Evolutionary conservation across 2,329 filamentous ascomycete genomes (phyloP).

Genomic region (Epichloe coenophiala): DNA sequence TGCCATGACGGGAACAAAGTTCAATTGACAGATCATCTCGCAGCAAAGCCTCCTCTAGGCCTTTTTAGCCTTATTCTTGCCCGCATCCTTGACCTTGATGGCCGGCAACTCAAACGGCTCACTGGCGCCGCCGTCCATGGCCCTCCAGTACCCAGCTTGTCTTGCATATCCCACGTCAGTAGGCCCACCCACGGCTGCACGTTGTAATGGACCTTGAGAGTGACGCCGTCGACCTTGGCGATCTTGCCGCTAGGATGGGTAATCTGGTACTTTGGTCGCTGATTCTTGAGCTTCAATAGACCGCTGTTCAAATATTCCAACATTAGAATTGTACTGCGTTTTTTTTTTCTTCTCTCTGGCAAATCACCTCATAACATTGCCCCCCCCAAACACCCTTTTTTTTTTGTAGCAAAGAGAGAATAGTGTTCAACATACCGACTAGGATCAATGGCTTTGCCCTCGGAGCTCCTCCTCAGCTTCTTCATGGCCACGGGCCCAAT

Average conservation of each 20-base stretch:
- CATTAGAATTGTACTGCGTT: too few species aligned
- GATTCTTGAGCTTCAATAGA: constrained; percentile 63
- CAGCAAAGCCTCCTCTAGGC: neutral
- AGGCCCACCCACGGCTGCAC: constrained; percentile 93
- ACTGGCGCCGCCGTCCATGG: constrained; percentile 50
- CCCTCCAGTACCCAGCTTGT: constrained; percentile 48
- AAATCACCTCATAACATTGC: constrained; percentile 18
- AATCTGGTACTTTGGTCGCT: constrained; percentile 93
- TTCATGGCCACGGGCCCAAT: constrained; percentile 45
- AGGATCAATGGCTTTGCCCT: constrained; percentile 47
- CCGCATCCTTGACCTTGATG: constrained; percentile 38
- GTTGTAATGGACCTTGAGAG: constrained; percentile 80
- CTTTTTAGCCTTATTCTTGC: constrained; percentile 9
- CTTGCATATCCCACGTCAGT: constrained; percentile 63
- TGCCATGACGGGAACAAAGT: too few species aligned
- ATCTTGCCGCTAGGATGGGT: constrained; percentile 75
- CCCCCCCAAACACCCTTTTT: too few species aligned
- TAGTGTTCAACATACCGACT: constrained; percentile 29
- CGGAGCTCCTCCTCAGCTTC: constrained; percentile 46
- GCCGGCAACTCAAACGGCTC: constrained; percentile 50
- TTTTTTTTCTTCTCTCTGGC: neutral
- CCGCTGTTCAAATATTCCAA: constrained; percentile 34
- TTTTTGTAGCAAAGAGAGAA: neutral
- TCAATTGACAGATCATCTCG: too few species aligned
- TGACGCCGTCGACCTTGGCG: constrained; percentile 59